Percentiles rank a stretch among this genome's conserved stretches.
Evolutionary conservation across 2,329 filamentous ascomycete species (phyloP).

Genomic region (Sporothrix mexicana): DNA sequence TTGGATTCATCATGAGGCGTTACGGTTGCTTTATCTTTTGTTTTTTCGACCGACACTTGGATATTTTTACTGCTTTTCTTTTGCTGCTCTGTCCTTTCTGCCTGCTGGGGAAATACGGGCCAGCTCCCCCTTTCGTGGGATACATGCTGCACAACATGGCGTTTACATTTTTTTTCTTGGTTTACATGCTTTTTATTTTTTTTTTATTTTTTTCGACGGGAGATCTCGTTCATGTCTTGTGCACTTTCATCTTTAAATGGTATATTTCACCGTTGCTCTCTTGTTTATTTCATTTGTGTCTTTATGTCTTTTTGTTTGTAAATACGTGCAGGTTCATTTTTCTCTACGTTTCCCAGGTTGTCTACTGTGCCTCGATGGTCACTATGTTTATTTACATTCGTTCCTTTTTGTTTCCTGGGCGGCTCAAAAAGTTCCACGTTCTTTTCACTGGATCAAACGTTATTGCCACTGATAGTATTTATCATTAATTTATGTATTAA

Average conservation of each 20-base stretch:
- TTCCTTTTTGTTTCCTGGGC: neutral
- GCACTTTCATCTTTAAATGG: neutral
- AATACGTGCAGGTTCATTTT: neutral
- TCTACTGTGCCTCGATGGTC: neutral
- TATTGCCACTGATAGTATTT: neutral
- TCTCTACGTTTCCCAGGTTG: neutral
- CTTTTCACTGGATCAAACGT: too few relatives aligned
- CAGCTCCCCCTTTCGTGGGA: conserved; percentile 9
- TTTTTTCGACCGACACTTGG: too few relatives aligned
- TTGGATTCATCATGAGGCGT: neutral
- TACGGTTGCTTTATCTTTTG: neutral
- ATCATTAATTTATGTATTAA: too few relatives aligned
- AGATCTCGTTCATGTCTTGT: neutral
- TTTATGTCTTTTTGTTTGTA: neutral
- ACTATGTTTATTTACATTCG: neutral
- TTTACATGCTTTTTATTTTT: neutral
- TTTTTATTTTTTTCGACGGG: neutral
- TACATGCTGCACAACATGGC: conserved; percentile 3
- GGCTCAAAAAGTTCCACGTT: too few relatives aligned
- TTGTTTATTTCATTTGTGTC: neutral
- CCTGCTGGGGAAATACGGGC: neutral
- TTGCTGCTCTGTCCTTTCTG: neutral
- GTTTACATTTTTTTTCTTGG: neutral
- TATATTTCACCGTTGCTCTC: neutral
- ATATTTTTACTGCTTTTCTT: neutral